Conservation (phyloP, 1,139 yeast species). For the Hemisphaericaspora xylanilytica region DNA sequence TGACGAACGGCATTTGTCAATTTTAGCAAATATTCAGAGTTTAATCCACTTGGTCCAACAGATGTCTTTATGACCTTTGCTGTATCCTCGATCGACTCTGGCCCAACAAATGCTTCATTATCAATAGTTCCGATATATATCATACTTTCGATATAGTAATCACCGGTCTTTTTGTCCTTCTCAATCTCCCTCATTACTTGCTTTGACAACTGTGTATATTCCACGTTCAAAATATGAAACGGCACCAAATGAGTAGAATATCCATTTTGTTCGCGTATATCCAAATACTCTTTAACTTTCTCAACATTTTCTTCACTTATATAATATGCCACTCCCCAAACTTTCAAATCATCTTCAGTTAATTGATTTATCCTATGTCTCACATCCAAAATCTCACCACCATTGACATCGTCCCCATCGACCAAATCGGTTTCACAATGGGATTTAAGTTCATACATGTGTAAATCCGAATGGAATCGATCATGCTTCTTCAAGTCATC, state of each 20-base stretch:
- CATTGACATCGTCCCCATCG: conserved; percentile 6
- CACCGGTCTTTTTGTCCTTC: conserved; percentile 30
- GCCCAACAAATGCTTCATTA: conserved; percentile 82
- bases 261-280: conserved; percentile 85
- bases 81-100: conserved; percentile 57
- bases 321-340: conserved; percentile 74
- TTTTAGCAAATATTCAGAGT: conserved; percentile 63
- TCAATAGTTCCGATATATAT: conserved; percentile 84
- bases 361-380: conserved; percentile 21
- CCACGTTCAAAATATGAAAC: conserved; percentile 49
- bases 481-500: conserved; percentile 46
- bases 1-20: conserved; percentile 53
- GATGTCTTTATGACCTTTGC: conserved; percentile 58
- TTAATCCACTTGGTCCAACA: conserved; percentile 79
- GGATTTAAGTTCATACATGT: conserved; percentile 33
- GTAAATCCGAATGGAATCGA: conserved; percentile 47
- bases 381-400: conserved; percentile 7
- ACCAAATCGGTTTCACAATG: conserved; percentile 15
- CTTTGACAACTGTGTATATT: conserved; percentile 8
- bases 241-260: conserved; percentile 71
- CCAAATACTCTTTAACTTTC: conserved; percentile 66
- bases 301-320: conserved; percentile 59
- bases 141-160: conserved; percentile 50
- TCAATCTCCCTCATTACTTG: conserved; percentile 17
- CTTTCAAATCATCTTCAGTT: conserved; percentile 47